These are phyloP conservation scores for Pseudopyrenochaeta lycopersici DNA, from an alignment of 2,329 filamentous ascomycete genomes.

Conservation along the genomic window DNA sequence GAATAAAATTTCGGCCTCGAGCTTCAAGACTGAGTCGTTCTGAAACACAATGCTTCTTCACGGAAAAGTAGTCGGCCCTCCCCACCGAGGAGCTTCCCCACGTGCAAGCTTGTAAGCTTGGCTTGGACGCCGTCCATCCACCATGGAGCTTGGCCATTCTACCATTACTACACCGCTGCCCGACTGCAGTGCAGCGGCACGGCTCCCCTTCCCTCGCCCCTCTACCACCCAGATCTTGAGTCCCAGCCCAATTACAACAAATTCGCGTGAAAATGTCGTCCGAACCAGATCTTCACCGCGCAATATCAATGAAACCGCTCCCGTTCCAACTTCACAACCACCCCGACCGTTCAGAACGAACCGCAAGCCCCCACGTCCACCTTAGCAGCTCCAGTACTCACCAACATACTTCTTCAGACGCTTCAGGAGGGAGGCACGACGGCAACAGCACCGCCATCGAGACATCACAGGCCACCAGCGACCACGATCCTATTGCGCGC, in stretches of 20 bases:
- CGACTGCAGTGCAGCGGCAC: not conserved
- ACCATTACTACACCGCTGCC: not conserved
- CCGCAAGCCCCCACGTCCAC: conserved; percentile 40
- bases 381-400: conserved; percentile 24
- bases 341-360: conserved; percentile 38
- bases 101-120: conserved; percentile 6
- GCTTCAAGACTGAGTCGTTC: too few species aligned
- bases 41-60: too few species aligned
- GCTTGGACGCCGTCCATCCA: conserved; percentile 4
- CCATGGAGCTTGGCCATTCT: conserved; percentile 3
- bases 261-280: conserved; percentile 36
- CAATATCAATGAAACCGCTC: conserved; percentile 58
- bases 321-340: conserved; percentile 48
- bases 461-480: conserved; percentile 33
- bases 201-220: not conserved
- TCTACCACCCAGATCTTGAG: not conserved
- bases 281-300: conserved; percentile 58
- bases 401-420: conserved; percentile 21
- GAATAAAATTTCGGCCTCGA: too few species aligned
- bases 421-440: conserved; percentile 28
- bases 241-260: not conserved
- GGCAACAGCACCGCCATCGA: conserved; percentile 54
- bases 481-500: conserved; percentile 47
- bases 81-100: conserved; percentile 1
- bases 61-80: not conserved